Percentiles rank a stretch among this genome's conserved stretches.
phyloP scores from a whole-genome alignment of 495 filamentous ascomycete genomes.

The Podospora pseudoanserina region DNA sequence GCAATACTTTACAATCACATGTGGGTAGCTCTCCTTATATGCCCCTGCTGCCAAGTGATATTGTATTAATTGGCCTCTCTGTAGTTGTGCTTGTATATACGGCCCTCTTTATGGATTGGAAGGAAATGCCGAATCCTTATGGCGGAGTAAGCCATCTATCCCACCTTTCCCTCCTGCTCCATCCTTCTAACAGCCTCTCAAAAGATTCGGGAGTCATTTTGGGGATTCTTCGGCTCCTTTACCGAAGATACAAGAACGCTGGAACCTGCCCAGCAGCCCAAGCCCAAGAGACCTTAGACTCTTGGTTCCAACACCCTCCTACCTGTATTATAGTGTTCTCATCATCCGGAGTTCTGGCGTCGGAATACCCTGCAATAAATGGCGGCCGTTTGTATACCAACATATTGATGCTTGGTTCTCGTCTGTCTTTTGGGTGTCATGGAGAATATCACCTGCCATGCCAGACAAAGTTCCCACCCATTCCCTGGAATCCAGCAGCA shows the following conservation, averaged over 20 bases:
- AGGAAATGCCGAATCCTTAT: slow-evolving; percentile 58
- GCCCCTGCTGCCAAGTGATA: not conserved
- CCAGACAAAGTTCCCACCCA: slow-evolving; percentile 59
- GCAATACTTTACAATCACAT: slow-evolving; percentile 62
- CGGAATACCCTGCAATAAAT: slow-evolving; percentile 22
- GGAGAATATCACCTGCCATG: slow-evolving; percentile 42
- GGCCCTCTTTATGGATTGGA: slow-evolving; percentile 77
- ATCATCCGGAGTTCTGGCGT: slow-evolving; percentile 31
- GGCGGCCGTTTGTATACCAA: slow-evolving; percentile 12
- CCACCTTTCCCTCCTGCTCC: not conserved
- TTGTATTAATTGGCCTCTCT: slow-evolving; percentile 12
- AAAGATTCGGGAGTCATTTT: slow-evolving; percentile 28
- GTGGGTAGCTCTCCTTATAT: slow-evolving; percentile 49
- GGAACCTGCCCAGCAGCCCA: slow-evolving; percentile 11
- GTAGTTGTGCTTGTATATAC: slow-evolving; percentile 67
- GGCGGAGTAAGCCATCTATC: slow-evolving; percentile 44
- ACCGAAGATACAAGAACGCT: slow-evolving; percentile 19
- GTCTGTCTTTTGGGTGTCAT: not conserved
- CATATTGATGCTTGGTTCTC: not conserved
- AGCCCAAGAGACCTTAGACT: not conserved
- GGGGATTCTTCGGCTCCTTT: slow-evolving; percentile 28
- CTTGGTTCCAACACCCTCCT: not conserved
- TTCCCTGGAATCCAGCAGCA: slow-evolving; percentile 42
- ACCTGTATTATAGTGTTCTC: slow-evolving; percentile 23
- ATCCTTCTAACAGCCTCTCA: not conserved